Evolutionary conservation across 371 early-diverging fungal genomes (phyloP).

Genomic region (Rhizomucor pusillus): DNA sequence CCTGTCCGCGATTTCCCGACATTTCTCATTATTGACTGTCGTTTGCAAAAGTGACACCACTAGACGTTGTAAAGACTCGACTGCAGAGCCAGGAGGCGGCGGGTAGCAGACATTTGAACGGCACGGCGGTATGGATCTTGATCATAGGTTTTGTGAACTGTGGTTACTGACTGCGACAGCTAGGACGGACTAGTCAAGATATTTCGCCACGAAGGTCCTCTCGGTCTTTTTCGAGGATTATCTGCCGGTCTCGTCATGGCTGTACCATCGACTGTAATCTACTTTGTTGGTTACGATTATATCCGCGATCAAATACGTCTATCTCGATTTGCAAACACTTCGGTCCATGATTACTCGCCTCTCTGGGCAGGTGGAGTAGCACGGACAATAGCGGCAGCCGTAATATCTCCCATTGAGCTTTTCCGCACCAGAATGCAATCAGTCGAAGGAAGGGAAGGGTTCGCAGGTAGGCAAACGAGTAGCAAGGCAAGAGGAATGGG

Average conservation of each 20-base stretch:
- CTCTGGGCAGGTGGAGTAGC: constrained; percentile 84
- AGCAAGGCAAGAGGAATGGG: not conserved
- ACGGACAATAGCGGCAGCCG: constrained; percentile 74
- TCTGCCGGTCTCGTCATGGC: constrained; percentile 87
- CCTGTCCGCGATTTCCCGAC: not conserved
- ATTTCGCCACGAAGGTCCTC: constrained; percentile 75
- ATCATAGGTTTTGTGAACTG: not conserved
- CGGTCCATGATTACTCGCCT: constrained; percentile 52
- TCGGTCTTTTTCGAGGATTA: constrained; percentile 87
- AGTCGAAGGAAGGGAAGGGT: constrained; percentile 47
- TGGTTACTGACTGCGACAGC: not conserved
- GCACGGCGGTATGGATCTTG: constrained; percentile 26
- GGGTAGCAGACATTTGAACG: constrained; percentile 17
- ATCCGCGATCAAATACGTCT: constrained; percentile 55
- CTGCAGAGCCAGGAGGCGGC: constrained; percentile 72
- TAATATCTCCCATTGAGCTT: constrained; percentile 90
- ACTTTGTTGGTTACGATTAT: constrained; percentile 94
- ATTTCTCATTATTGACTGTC: not conserved
- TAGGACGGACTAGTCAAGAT: constrained; percentile 83
- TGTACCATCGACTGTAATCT: constrained; percentile 90
- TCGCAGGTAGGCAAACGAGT: constrained; percentile 27
- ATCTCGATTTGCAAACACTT: constrained; percentile 24
- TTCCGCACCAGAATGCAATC: constrained; percentile 92
- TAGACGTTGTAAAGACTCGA: constrained; percentile 92
- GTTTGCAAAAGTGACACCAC: constrained; percentile 59